Conservation (phyloP, 495 filamentous ascomycete species). For the Neurospora sublineolata region DNA sequence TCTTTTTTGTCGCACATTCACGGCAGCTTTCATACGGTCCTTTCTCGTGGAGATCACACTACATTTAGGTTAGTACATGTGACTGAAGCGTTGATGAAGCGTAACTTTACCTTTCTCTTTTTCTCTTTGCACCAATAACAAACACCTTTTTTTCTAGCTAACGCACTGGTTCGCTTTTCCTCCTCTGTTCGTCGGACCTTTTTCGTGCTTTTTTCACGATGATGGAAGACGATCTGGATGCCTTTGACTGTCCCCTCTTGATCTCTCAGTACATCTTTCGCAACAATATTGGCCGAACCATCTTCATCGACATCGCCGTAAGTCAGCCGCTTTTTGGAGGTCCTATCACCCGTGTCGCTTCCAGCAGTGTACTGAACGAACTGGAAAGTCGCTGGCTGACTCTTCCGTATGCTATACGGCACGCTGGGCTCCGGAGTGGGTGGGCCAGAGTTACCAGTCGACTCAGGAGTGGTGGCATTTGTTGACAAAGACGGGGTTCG, state of each 20-base stretch:
- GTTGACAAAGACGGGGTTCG: background rate
- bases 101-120: constrained; percentile 16
- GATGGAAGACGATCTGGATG: background rate
- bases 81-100: background rate
- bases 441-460: background rate
- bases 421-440: background rate
- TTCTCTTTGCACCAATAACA: constrained; percentile 16
- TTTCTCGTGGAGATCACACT: constrained; percentile 16
- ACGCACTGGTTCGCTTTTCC: constrained; percentile 7
- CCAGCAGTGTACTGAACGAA: constrained; percentile 14
- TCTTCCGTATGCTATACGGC: background rate
- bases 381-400: background rate
- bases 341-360: background rate
- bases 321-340: constrained; percentile 9
- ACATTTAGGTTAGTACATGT: background rate
- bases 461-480: background rate
- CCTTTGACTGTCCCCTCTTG: background rate
- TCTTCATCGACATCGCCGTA: background rate
- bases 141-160: constrained; percentile 16
- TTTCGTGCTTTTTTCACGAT: background rate
- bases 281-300: background rate
- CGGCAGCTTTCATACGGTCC: constrained; percentile 12
- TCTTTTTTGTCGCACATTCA: constrained; percentile 7
- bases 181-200: constrained; percentile 5
- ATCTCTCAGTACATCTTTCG: background rate